Conservation (phyloP, 257 asterid species). For the Rauvolfia tetraphylla region DNA sequence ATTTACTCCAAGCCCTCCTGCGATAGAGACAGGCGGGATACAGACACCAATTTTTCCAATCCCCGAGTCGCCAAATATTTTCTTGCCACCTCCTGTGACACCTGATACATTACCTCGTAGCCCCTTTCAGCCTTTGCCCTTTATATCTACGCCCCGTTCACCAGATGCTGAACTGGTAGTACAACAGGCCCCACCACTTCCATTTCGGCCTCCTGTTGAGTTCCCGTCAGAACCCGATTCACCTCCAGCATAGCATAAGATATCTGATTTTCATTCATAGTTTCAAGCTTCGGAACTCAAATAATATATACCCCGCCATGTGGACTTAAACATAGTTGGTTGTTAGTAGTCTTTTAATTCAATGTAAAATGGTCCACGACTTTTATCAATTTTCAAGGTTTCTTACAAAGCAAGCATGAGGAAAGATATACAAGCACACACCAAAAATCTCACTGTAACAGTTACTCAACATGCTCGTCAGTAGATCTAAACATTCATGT, state of each 20-base stretch:
- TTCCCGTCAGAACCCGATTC: conserved; percentile 18
- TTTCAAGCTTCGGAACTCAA: neutral
- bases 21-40: neutral
- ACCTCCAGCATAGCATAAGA: conserved; percentile 20
- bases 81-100: conserved; percentile 25
- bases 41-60: conserved; percentile 14
- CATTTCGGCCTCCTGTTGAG: conserved; percentile 13
- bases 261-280: no score
- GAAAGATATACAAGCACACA: no score
- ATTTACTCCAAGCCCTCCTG: conserved; percentile 19
- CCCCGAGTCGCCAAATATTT: conserved; percentile 12
- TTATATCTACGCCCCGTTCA: conserved; percentile 1
- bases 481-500: no score
- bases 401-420: no score
- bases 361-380: neutral
- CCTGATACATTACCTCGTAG: conserved; percentile 17
- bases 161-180: neutral
- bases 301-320: neutral
- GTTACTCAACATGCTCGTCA: neutral
- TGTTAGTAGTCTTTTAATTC: neutral
- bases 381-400: neutral
- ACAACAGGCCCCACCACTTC: conserved; percentile 2
- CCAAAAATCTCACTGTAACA: no score
- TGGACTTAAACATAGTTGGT: neutral
- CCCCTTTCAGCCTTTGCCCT: conserved; percentile 14